These are phyloP conservation scores for Mortierella antarctica DNA, from an alignment of 192 early-diverging fungal genomes.

Conservation along the genomic window DNA sequence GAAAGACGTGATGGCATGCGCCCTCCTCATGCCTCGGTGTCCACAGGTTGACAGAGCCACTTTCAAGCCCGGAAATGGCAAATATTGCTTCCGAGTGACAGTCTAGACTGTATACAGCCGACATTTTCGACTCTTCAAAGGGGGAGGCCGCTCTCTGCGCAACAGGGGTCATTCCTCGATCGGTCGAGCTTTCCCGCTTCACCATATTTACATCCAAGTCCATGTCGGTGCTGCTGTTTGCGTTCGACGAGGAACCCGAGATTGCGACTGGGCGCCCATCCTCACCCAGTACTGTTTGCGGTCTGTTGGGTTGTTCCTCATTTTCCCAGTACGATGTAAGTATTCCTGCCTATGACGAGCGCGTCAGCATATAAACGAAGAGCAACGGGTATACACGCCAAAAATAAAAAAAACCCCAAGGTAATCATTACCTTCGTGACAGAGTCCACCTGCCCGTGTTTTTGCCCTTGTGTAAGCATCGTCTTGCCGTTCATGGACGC, in stretches of 20 bases:
- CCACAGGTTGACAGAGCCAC: conserved; percentile 87
- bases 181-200: conserved; percentile 33
- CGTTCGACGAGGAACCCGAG: background rate
- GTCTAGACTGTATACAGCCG: conserved; percentile 91
- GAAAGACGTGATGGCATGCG: conserved; percentile 82
- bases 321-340: conserved; percentile 88
- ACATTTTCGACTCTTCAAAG: conserved; percentile 72
- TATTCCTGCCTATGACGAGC: conserved; percentile 67
- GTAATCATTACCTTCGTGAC: conserved; percentile 72
- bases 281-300: conserved; percentile 6
- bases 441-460: conserved; percentile 87
- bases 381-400: no score
- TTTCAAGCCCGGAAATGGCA: conserved; percentile 83
- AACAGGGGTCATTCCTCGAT: conserved; percentile 6
- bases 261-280: conserved; percentile 16
- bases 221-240: conserved; percentile 11
- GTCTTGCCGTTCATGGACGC: conserved; percentile 86
- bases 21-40: conserved; percentile 96
- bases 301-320: conserved; percentile 71
- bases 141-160: conserved; percentile 20
- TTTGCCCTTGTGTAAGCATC: conserved; percentile 84
- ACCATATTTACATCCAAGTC: conserved; percentile 25
- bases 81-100: conserved; percentile 94
- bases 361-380: background rate
- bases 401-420: background rate